Percentiles rank a stretch among this genome's conserved stretches.
phyloP scores from a whole-genome alignment of 1,139 yeast genomes.

The Yamadazyma songkhlaensis region DNA sequence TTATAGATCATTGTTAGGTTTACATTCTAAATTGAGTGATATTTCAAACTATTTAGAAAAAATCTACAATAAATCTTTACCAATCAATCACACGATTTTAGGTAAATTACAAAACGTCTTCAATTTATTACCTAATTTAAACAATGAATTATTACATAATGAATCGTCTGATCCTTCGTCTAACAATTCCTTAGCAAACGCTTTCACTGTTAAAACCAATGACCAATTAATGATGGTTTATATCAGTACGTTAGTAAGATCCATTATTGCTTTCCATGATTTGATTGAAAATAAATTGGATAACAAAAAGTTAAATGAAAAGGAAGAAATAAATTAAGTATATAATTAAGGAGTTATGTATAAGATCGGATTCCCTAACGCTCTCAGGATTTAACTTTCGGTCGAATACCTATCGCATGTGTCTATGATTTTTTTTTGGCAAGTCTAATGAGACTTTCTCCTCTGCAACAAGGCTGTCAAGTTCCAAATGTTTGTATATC shows the following conservation, averaged over 20 bases:
- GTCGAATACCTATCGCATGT: background rate
- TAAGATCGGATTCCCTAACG: background rate
- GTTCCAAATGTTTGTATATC: too few species aligned
- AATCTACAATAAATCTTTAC: constrained; percentile 68
- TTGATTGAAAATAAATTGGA: constrained; percentile 93
- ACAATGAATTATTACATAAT: background rate
- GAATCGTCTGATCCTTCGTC: constrained; percentile 15
- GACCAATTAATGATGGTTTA: constrained; percentile 95
- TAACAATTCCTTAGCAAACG: constrained; percentile 59
- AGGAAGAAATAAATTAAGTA: constrained; percentile 11
- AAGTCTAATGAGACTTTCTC: too few species aligned
- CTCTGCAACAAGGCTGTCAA: too few species aligned
- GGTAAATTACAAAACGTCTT: constrained; percentile 95
- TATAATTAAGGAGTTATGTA: too few species aligned
- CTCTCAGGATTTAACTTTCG: background rate
- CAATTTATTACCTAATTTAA: constrained; percentile 82
- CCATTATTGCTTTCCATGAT: constrained; percentile 95
- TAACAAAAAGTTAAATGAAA: constrained; percentile 57
- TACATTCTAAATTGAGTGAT: constrained; percentile 76
- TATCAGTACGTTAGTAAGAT: constrained; percentile 83
- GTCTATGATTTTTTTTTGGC: too few species aligned
- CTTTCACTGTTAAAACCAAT: constrained; percentile 89
- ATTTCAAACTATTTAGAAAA: constrained; percentile 78
- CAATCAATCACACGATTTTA: constrained; percentile 84
- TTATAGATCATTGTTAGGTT: constrained; percentile 81